phyloP scores from a whole-genome alignment of 352 stramenopile species.

The Phytophthora palmivora region DNA sequence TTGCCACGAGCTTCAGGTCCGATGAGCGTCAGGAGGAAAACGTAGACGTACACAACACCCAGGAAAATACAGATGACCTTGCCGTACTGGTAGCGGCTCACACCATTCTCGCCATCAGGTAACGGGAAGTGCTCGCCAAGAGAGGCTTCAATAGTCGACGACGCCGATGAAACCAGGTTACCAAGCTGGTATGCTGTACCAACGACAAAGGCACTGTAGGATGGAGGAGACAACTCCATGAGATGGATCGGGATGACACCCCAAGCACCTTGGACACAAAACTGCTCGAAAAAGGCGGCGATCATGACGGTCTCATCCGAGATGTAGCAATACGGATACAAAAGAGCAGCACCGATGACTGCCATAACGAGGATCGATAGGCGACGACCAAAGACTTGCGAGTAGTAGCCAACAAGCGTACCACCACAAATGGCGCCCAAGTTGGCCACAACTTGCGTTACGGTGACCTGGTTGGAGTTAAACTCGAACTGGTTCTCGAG shows the following conservation, averaged over 20 bases:
- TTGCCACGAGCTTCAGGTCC: conserved; percentile 57
- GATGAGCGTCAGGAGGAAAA: conserved; percentile 56
- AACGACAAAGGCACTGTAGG: conserved; percentile 55
- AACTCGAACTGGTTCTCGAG: conserved; percentile 57
- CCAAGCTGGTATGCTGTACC: conserved; percentile 64
- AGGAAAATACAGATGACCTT: conserved; percentile 62
- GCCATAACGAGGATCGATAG: conserved; percentile 50
- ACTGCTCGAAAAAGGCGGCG: conserved; percentile 50
- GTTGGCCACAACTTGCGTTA: conserved; percentile 59
- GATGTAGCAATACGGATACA: conserved; percentile 62
- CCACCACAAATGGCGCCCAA: conserved; percentile 55
- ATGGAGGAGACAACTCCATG: conserved; percentile 63
- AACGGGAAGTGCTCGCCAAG: conserved; percentile 57
- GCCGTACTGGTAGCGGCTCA: conserved; percentile 51
- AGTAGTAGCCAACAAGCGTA: conserved; percentile 64
- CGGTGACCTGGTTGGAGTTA: conserved; percentile 50
- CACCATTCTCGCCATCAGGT: conserved; percentile 31
- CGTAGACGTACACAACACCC: conserved; percentile 53
- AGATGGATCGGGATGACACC: conserved; percentile 52
- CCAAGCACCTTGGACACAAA: conserved; percentile 59
- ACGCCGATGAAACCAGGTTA: conserved; percentile 60
- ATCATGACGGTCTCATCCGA: conserved; percentile 41
- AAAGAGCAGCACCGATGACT: conserved; percentile 37
- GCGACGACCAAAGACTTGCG: conserved; percentile 54
- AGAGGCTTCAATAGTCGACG: conserved; percentile 59